Evolutionary conservation across 2,329 filamentous ascomycete genomes (phyloP), one percentile per base, ranked within the genome.

Genomic region (Beauveria sp.): DNA sequence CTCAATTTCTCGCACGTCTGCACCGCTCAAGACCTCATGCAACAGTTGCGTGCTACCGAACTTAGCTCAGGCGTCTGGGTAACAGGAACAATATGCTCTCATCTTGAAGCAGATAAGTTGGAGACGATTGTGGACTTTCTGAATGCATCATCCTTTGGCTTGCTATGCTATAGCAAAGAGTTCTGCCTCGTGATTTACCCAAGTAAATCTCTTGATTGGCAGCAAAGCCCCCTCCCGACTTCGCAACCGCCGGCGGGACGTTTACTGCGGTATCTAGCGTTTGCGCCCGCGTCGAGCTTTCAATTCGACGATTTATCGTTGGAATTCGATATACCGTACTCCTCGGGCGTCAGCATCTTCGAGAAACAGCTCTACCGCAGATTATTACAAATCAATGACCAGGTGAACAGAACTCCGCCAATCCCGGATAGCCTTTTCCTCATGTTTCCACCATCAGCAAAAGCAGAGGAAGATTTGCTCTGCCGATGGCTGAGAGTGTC

Each of bases 401-500:
- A 54, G 10, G 18, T 3, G 34, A 49, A 43, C 22, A 55, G n/a
- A 50, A 60, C 24, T 20, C 52, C 64, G 31, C 58, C 63, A 22
- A 65, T 62, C n/a, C n/a, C 16, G 16, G 28, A 45, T 22, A 60
- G 46, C 65, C 26, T 79, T 84, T 84, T 79, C 63, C 67, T 86
- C 1, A 71, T 78, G 2, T 84, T 84, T 55, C 81, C 83, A 0
- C 66, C 67, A 0, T 71, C 73, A 2, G 71, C 72, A 31, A 62
- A 65, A 8, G 61, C 71, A 12, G 73, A 75, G 43, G 71, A 72
- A 20, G 65, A 70, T 9, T 73, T 79, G 9, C n/a, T 83, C 2
- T 72, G 68, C 31, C 68, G 71, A 20, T 85, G 81, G 80, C 67
- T 85, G 10, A 72, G 71, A 6, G 66, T 66, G 5, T 74, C 71